Evolutionary conservation across 192 early-diverging fungal species (phyloP).

Genomic region (Coemansia sp.): DNA sequence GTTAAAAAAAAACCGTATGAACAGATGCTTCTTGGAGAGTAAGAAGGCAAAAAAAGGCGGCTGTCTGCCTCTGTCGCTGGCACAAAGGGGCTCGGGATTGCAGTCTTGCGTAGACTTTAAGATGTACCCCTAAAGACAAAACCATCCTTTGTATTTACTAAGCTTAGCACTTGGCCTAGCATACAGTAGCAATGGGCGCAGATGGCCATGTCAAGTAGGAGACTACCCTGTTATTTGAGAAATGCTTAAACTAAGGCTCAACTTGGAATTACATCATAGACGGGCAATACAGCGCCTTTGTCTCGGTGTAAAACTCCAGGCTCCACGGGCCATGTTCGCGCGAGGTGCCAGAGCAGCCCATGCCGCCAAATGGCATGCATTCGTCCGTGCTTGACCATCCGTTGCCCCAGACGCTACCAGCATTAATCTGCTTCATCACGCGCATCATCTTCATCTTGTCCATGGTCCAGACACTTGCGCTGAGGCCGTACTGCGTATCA

Average conservation of each 20-base stretch:
- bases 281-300: conserved; percentile 22
- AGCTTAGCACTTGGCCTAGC: too few relatives aligned
- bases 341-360: conserved; percentile 57
- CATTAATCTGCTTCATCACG: conserved; percentile 61
- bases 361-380: conserved; percentile 78
- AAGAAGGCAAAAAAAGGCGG: too few relatives aligned
- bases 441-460: conserved; percentile 58
- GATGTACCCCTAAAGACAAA: too few relatives aligned
- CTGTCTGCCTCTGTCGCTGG: too few relatives aligned
- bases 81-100: too few relatives aligned
- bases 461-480: conserved; percentile 72
- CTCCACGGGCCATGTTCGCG: conserved; percentile 67
- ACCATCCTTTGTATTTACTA: too few relatives aligned
- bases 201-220: too few relatives aligned
- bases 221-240: neutral
- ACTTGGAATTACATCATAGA: neutral
- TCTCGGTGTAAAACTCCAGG: conserved; percentile 68
- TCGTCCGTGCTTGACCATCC: conserved; percentile 46
- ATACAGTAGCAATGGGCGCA: too few relatives aligned
- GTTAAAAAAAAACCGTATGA: too few relatives aligned
- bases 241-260: too few relatives aligned
- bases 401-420: conserved; percentile 79
- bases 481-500: conserved; percentile 71
- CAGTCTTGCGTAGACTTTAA: too few relatives aligned
- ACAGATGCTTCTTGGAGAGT: too few relatives aligned